Conservation (phyloP, 805 yeast genomes). For the Ogataea kodamae region DNA sequence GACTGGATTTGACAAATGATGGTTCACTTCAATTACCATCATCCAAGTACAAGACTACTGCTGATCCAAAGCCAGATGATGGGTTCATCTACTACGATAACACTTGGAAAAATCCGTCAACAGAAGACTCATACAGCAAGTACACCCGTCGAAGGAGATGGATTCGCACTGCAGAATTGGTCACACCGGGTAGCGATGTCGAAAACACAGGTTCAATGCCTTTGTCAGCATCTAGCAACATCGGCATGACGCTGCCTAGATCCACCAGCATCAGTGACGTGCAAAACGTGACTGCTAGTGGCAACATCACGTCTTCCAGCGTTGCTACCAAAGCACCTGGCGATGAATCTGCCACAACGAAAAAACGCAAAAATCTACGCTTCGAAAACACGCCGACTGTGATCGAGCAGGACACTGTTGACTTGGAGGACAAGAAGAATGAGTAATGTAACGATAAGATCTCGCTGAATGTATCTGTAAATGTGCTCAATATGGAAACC, state of each 20-base stretch:
- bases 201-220: conserved; percentile 5
- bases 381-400: conserved; percentile 25
- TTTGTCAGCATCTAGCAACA: conserved; percentile 9
- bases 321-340: conserved; percentile 9
- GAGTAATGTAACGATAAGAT: conserved; percentile 3
- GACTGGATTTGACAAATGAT: conserved; percentile 83
- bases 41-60: conserved; percentile 54
- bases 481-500: conserved; percentile 8
- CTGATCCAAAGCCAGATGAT: conserved; percentile 74
- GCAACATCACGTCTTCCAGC: conserved; percentile 23
- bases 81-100: conserved; percentile 89
- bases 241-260: conserved; percentile 13
- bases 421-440: conserved; percentile 3
- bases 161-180: conserved; percentile 90
- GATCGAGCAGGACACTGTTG: conserved; percentile 8
- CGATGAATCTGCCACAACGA: conserved; percentile 7
- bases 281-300: conserved; percentile 24
- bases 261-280: conserved; percentile 18
- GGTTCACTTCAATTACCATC: conserved; percentile 74
- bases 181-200: conserved; percentile 33
- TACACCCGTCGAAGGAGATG: conserved; percentile 94
- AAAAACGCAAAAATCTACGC: conserved; percentile 28
- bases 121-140: conserved; percentile 84
- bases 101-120: conserved; percentile 88
- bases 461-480: conserved; percentile 11